Percentiles rank a stretch among this genome's conserved stretches.
These are phyloP conservation scores for Crucihimalaya himalaica DNA, from an alignment of 345 rosid species.

Conservation along the genomic window DNA sequence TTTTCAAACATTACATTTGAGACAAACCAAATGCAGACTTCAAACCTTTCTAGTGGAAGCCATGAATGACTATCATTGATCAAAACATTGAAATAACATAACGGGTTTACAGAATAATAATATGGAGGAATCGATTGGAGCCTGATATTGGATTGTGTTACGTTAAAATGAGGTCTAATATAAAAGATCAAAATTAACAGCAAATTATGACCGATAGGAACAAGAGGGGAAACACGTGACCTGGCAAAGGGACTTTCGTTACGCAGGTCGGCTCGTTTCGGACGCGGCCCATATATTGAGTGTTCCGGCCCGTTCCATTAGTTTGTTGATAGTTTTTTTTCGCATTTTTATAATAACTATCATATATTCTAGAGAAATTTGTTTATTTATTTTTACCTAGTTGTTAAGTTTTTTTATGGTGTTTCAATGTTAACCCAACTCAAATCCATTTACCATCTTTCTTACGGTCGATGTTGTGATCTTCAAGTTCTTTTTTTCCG, in stretches of 20 bases:
- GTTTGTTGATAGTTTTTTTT: neutral
- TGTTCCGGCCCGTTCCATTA: neutral
- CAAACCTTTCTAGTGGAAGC: too few relatives aligned
- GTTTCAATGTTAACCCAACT: neutral
- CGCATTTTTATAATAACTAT: neutral
- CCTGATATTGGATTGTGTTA: too few relatives aligned
- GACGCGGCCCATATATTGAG: neutral
- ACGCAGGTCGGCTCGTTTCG: neutral
- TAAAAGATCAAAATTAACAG: neutral
- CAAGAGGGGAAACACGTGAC: conserved; percentile 3
- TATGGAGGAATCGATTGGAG: too few relatives aligned
- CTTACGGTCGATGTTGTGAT: neutral
- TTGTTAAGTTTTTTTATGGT: neutral
- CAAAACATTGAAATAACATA: too few relatives aligned
- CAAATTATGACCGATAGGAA: neutral
- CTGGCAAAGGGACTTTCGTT: neutral
- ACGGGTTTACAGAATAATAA: too few relatives aligned
- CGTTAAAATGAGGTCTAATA: too few relatives aligned
- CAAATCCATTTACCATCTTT: neutral
- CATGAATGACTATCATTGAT: too few relatives aligned
- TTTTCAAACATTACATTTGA: too few relatives aligned
- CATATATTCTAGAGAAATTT: neutral
- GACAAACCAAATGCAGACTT: too few relatives aligned
- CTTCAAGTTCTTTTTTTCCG: neutral
- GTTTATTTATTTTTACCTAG: neutral